Conservation (phyloP, 306 rosid species). For the Rosa multiflora region DNA sequence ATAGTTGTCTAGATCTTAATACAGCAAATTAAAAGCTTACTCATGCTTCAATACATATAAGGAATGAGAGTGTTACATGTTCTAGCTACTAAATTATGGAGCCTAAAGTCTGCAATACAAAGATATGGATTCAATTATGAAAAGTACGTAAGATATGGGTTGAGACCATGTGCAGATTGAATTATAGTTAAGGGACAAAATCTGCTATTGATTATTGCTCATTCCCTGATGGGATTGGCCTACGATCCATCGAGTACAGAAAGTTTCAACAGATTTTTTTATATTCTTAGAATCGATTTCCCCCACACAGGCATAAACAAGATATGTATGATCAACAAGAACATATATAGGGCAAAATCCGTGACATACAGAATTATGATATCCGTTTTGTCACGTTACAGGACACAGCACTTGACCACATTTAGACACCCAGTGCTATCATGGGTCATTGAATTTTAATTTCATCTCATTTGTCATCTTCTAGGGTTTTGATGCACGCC, state of each 20-base stretch:
- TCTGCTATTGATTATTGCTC: conserved; percentile 11
- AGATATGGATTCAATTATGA: conserved; percentile 6
- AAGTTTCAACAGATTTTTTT: conserved; percentile 1
- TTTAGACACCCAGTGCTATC: conserved; percentile 26
- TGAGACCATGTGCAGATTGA: conserved; percentile 44
- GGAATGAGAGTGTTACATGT: not conserved
- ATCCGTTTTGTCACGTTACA: conserved; percentile 33
- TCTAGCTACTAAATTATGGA: not conserved
- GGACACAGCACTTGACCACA: conserved; percentile 8
- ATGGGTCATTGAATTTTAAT: conserved; percentile 30
- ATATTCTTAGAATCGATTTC: not conserved
- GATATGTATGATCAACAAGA: not conserved
- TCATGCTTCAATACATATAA: not conserved
- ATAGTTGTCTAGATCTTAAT: not conserved
- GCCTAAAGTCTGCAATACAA: not conserved
- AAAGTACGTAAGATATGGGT: not conserved
- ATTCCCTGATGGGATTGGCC: not conserved
- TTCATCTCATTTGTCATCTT: conserved; percentile 32
- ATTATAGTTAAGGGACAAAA: conserved; percentile 19
- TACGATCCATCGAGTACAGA: not conserved
- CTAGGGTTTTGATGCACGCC: conserved; percentile 19
- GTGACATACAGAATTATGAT: conserved; percentile 36
- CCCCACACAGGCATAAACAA: not conserved
- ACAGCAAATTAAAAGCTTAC: not conserved
- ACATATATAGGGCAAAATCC: conserved; percentile 21